Evolutionary conservation across 331 rosid species (phyloP).

Genomic region (Malus hybrid): DNA sequence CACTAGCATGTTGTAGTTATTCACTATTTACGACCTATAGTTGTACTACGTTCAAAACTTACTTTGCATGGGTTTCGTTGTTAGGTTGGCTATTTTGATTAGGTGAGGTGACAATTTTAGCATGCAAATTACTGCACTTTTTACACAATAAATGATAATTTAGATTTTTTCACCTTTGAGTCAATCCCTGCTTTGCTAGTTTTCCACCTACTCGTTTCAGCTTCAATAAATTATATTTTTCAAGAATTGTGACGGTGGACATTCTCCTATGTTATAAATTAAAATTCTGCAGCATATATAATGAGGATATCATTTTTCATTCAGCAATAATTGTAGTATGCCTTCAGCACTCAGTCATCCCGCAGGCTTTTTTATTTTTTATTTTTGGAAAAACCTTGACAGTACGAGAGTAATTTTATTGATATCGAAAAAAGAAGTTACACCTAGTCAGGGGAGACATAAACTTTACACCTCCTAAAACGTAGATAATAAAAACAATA

Average conservation of each 20-base stretch:
- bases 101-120: not conserved
- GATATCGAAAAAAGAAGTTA: too few relatives aligned
- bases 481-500: too few relatives aligned
- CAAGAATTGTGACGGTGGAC: not conserved
- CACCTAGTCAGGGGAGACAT: accelerated
- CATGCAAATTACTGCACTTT: not conserved
- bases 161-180: not conserved
- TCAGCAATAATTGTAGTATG: not conserved
- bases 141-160: too few relatives aligned
- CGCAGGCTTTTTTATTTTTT: too few relatives aligned
- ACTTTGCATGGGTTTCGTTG: not conserved
- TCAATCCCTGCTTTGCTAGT: not conserved
- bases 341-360: not conserved
- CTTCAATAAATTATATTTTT: not conserved
- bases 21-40: not conserved
- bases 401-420: too few relatives aligned
- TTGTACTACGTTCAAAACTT: not conserved
- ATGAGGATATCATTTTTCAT: not conserved
- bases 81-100: not conserved
- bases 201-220: constrained; percentile 15
- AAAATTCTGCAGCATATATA: not conserved
- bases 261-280: not conserved
- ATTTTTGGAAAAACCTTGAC: too few relatives aligned
- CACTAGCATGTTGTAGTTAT: not conserved
- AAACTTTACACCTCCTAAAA: too few relatives aligned